phyloP scores from a whole-genome alignment of 352 stramenopile species.

The Pythium dissotocum region DNA sequence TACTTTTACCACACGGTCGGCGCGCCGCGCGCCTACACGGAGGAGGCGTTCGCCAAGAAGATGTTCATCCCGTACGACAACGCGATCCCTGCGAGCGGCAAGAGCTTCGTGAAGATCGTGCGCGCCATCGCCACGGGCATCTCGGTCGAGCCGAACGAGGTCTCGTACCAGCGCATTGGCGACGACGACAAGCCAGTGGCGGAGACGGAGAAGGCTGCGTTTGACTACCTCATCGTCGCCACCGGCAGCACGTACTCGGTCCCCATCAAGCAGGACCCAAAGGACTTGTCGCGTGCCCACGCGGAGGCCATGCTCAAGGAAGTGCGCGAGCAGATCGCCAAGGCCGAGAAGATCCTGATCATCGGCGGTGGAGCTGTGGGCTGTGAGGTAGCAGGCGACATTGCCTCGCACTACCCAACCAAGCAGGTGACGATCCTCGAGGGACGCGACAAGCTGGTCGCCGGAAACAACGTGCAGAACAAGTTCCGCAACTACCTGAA shows the following conservation, averaged over 20 bases:
- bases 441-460: constrained; percentile 35
- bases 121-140: constrained; percentile 26
- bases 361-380: constrained; percentile 57
- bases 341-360: constrained; percentile 48
- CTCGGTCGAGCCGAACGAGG: constrained; percentile 16
- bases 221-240: constrained; percentile 35
- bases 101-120: constrained; percentile 21
- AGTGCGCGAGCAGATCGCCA: constrained; percentile 36
- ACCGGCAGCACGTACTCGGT: constrained; percentile 35
- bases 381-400: constrained; percentile 61
- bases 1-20: constrained; percentile 53
- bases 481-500: constrained; percentile 50
- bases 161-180: constrained; percentile 24
- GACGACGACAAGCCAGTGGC: constrained; percentile 21
- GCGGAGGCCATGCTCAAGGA: constrained; percentile 38
- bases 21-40: constrained; percentile 51
- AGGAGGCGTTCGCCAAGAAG: constrained; percentile 45
- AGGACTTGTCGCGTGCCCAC: constrained; percentile 2
- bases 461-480: constrained; percentile 38
- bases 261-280: constrained; percentile 26
- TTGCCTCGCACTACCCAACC: constrained; percentile 49
- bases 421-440: constrained; percentile 68
- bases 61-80: constrained; percentile 73
- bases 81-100: constrained; percentile 37
- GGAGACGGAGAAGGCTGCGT: constrained; percentile 20